These are phyloP conservation scores for Dicorynia guianensis DNA, from an alignment of 306 rosid species.

Conservation along the genomic window DNA sequence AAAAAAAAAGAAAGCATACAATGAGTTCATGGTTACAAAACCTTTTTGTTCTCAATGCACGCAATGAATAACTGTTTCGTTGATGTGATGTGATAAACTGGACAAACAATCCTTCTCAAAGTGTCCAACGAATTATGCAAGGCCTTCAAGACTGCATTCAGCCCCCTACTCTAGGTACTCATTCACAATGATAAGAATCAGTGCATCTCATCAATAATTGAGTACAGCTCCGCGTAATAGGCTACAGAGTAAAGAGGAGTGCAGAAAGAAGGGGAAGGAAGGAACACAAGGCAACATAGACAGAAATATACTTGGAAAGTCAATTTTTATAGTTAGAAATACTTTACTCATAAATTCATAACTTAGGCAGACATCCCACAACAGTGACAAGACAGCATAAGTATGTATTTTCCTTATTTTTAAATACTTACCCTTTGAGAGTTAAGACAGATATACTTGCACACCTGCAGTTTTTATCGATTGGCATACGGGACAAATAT, in stretches of 20 bases:
- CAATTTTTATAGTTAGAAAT: constrained; percentile 30
- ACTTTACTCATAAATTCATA: constrained; percentile 8
- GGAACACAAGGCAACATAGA: no score
- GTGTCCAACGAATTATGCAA: no score
- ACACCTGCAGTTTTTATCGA: constrained; percentile 74
- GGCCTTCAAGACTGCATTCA: no score
- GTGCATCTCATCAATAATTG: not conserved
- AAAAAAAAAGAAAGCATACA: no score
- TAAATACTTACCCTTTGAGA: constrained; percentile 31
- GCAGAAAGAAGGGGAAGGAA: no score
- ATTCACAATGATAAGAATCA: not conserved
- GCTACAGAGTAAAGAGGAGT: not conserved
- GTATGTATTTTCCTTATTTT: not conserved
- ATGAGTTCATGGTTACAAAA: no score
- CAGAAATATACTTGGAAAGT: constrained; percentile 10
- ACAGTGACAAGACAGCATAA: constrained; percentile 14
- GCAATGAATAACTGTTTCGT: no score
- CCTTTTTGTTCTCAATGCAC: no score
- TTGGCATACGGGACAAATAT: constrained; percentile 84
- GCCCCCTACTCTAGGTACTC: no score
- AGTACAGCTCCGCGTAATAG: constrained; percentile 12
- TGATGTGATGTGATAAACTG: no score
- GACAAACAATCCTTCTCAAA: no score
- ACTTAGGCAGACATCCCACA: constrained; percentile 36
- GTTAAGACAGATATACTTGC: constrained; percentile 74